Evolutionary conservation across 192 early-diverging fungal species (phyloP).

Genomic region (Coemansia aciculifera): DNA sequence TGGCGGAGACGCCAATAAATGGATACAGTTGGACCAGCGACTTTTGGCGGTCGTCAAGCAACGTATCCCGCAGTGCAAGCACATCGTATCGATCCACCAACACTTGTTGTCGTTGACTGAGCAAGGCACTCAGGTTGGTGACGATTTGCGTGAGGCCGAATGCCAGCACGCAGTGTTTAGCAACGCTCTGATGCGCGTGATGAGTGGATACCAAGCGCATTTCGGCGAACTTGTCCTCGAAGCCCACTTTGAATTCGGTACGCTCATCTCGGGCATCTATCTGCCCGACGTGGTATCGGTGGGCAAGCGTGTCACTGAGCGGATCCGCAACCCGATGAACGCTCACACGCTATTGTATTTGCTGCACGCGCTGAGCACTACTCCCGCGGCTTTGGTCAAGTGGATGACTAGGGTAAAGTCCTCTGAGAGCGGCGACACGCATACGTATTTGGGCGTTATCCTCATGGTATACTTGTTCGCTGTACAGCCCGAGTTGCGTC

Average conservation of each 20-base stretch:
- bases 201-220: conserved; percentile 42
- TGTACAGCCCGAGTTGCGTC: conserved; percentile 31
- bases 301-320: neutral
- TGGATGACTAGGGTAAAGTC: conserved; percentile 26
- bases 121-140: neutral
- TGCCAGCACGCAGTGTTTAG: conserved; percentile 25
- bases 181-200: conserved; percentile 44
- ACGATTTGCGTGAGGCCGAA: conserved; percentile 13
- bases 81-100: conserved; percentile 25
- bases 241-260: conserved; percentile 42
- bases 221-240: conserved; percentile 37
- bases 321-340: conserved; percentile 21
- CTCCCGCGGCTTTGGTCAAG: conserved; percentile 22
- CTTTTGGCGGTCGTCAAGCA: conserved; percentile 39
- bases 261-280: conserved; percentile 24
- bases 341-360: conserved; percentile 34
- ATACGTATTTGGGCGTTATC: conserved; percentile 34
- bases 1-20: conserved; percentile 11
- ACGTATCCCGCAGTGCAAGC: conserved; percentile 45
- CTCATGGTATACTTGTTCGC: conserved; percentile 32
- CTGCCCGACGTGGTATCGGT: conserved; percentile 11
- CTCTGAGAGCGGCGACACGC: neutral
- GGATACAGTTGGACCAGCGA: conserved; percentile 28
- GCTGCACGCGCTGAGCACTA: conserved; percentile 22
- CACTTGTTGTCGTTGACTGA: conserved; percentile 11